Evolutionary conservation across 2,329 filamentous ascomycete genomes (phyloP).

Genomic region (Botrytis hyacinthi): DNA sequence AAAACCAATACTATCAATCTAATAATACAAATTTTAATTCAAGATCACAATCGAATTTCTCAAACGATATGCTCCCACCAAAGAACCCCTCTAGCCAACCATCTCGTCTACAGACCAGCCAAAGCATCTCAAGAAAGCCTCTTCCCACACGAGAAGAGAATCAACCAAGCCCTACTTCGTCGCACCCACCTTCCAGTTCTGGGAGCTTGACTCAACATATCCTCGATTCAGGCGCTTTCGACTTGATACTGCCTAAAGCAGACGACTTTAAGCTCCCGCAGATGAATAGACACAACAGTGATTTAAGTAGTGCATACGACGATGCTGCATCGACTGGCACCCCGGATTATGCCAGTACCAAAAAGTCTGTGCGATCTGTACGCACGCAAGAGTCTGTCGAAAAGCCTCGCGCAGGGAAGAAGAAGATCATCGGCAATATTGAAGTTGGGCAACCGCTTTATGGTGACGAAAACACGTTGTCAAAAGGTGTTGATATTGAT

Average conservation of each 20-base stretch:
- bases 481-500: conserved; percentile 61
- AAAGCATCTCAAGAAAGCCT: conserved; percentile 52
- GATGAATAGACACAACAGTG: conserved; percentile 39
- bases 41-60: conserved; percentile 26
- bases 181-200: conserved; percentile 41
- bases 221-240: conserved; percentile 51
- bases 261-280: conserved; percentile 21
- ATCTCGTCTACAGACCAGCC: conserved; percentile 41
- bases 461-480: conserved; percentile 44
- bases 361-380: conserved; percentile 31
- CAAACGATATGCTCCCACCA: conserved; percentile 18
- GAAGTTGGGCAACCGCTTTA: conserved; percentile 23
- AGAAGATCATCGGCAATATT: conserved; percentile 67
- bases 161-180: conserved; percentile 42
- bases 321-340: conserved; percentile 63
- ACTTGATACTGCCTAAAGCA: conserved; percentile 35
- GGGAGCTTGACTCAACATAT: conserved; percentile 44
- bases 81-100: neutral
- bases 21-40: conserved; percentile 18
- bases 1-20: conserved; percentile 18
- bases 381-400: conserved; percentile 52
- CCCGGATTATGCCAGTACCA: conserved; percentile 74
- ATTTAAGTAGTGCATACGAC: conserved; percentile 52
- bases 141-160: conserved; percentile 44
- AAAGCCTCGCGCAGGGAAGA: conserved; percentile 71